Evolutionary conservation across 2,329 filamentous ascomycete genomes (phyloP).

Genomic region (Diaporthe vexans): DNA sequence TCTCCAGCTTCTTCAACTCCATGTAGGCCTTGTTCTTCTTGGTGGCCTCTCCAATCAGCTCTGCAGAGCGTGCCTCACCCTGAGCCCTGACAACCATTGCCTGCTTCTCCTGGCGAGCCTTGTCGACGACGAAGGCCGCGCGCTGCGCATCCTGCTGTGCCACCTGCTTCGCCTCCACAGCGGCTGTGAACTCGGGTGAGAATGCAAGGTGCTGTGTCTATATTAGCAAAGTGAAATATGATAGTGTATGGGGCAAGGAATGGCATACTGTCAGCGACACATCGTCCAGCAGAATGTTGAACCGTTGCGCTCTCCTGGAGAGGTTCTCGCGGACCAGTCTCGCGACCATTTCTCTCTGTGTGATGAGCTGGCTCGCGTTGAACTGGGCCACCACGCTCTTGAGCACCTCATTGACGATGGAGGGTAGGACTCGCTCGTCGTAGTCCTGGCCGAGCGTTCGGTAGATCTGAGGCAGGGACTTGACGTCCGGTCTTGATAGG

Average conservation of each 20-base stretch:
- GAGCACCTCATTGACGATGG: slow-evolving; percentile 98
- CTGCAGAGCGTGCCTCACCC: slow-evolving; percentile 97
- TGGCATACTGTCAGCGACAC: slow-evolving; percentile 89
- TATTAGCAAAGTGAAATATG: slow-evolving; percentile 46
- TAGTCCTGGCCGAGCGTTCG: slow-evolving; percentile 95
- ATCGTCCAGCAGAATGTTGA: slow-evolving; percentile 98
- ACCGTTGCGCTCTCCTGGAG: slow-evolving; percentile 88
- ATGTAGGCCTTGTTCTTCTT: slow-evolving; percentile 99
- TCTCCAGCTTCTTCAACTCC: slow-evolving; percentile 98
- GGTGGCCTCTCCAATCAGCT: slow-evolving; percentile 98
- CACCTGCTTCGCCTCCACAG: slow-evolving; percentile 81
- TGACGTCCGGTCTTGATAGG: slow-evolving; percentile 88
- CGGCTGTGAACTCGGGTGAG: slow-evolving; percentile 80
- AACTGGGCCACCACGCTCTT: slow-evolving; percentile 99
- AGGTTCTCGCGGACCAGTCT: slow-evolving; percentile 93
- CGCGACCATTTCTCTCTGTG: slow-evolving; percentile 97
- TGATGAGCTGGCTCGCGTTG: slow-evolving; percentile 98
- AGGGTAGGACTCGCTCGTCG: slow-evolving; percentile 95
- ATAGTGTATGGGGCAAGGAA: background rate
- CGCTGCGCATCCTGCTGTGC: slow-evolving; percentile 95
- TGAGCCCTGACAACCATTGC: slow-evolving; percentile 98
- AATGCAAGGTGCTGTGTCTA: slow-evolving; percentile 74
- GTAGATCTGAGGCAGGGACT: slow-evolving; percentile 96
- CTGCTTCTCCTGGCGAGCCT: slow-evolving; percentile 99
- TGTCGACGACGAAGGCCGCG: slow-evolving; percentile 97